Evolutionary conservation across 805 yeast genomes (phyloP), one percentile per base, ranked within the genome.

Genomic region (Lipomyces anomalus): DNA sequence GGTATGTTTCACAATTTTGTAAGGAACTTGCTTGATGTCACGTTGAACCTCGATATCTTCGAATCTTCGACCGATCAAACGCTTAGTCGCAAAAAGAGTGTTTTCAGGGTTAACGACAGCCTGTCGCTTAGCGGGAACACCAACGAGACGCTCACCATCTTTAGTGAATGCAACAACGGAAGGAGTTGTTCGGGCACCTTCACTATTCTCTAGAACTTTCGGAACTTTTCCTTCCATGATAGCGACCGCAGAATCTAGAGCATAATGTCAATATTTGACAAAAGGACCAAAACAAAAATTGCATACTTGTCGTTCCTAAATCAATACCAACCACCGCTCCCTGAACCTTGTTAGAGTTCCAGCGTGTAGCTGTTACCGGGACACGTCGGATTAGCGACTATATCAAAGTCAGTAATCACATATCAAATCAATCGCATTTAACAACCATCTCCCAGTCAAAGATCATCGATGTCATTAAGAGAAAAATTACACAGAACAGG

Each of bases 111-210:
- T 88, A 56, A 88, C 87, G 43, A 87, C 89, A 50, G 95, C 94
- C 72, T 88, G 97, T 65, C 96, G 84, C 75, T 88, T 89, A 60
- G 97, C 97, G 56, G 94, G 87, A 50, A 82, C 85, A 70, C 97
- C 97, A 51, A 88, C 95, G 50, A 88, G 72, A 63, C 95, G 81
- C 71, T 85, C 95, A 49, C 90, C 92, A 49, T 84, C 92, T 66
- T 82, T 81, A 57, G 92, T 83, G 78, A 88, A 88, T 44, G 96
- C 96, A 49, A 88, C 96, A 36, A 88, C 86, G 29, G 97, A 89
- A 26, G 97, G 96, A 18, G 95, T 87, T 44, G 94, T 81, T 59
- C 87, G 74, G 40, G 77, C 72, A 66, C 89, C 89, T 67, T 80
- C 85, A 50, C 78, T 66, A 72, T 84, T 84, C 68, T 85, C 94